A percentile compares a stretch with the other conserved stretches of the same genome.
These are phyloP conservation scores for Epichloe elymi DNA, from an alignment of 2,329 filamentous ascomycete species.

Conservation along the genomic window DNA sequence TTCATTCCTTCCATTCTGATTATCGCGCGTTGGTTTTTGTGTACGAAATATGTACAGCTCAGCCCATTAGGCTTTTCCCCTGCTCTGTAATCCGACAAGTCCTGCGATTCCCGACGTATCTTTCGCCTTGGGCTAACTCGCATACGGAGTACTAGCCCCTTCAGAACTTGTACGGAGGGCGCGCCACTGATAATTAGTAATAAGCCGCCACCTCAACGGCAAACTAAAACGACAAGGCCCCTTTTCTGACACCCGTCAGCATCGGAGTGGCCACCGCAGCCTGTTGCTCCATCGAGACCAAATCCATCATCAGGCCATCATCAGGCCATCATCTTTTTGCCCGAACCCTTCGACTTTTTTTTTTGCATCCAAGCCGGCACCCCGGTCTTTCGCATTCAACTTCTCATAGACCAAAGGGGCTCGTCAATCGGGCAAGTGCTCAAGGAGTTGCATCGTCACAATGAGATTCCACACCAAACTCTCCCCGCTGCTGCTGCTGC, in stretches of 20 bases:
- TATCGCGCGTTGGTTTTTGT: too few relatives aligned
- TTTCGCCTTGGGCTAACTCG: neutral
- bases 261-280: neutral
- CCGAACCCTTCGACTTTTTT: neutral
- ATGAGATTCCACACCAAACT: constrained; percentile 48
- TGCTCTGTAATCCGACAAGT: too few relatives aligned
- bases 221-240: neutral
- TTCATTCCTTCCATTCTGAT: too few relatives aligned
- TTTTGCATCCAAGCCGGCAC: neutral
- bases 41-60: too few relatives aligned
- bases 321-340: neutral
- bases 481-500: constrained; percentile 45
- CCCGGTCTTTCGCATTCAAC: neutral
- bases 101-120: neutral
- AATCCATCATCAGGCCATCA: neutral
- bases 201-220: neutral
- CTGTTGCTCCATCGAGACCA: neutral
- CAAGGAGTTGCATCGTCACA: constrained; percentile 12
- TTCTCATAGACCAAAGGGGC: neutral
- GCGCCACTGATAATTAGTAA: neutral
- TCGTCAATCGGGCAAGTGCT: neutral
- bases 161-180: neutral
- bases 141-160: neutral
- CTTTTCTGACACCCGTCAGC: neutral
- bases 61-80: too few relatives aligned